Conservation (phyloP, 176 grass and related monocot genomes). For the Pharus latifolius region DNA sequence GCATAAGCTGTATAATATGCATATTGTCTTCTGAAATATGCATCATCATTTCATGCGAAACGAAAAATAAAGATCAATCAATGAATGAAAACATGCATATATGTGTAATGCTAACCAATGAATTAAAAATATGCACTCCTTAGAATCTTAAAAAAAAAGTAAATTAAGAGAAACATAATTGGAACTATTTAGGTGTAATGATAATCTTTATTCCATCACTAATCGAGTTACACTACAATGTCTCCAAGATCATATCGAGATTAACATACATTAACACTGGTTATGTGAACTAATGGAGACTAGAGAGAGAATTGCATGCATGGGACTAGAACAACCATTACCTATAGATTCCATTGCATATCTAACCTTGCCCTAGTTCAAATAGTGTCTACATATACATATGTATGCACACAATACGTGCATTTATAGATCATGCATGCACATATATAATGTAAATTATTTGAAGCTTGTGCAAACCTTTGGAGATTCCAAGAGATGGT, state of each 20-base stretch:
- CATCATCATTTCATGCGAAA: background rate
- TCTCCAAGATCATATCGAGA: background rate
- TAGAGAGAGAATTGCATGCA: slow-evolving; percentile 9
- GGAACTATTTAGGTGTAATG: too few species aligned
- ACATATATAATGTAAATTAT: slow-evolving; percentile 11
- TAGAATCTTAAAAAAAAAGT: too few species aligned
- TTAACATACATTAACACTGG: slow-evolving; percentile 5
- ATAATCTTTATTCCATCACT: slow-evolving; percentile 34
- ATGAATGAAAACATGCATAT: background rate
- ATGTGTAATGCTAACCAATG: background rate
- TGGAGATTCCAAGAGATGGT: slow-evolving; percentile 38
- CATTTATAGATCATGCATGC: too few species aligned
- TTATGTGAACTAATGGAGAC: slow-evolving; percentile 12
- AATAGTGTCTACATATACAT: slow-evolving; percentile 23
- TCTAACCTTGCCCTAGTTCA: slow-evolving; percentile 20
- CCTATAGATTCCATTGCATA: slow-evolving; percentile 14
- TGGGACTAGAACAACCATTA: slow-evolving; percentile 11
- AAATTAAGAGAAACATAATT: too few species aligned
- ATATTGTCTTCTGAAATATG: background rate
- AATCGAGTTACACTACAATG: slow-evolving; percentile 15
- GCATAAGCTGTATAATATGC: background rate
- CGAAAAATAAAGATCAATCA: background rate
- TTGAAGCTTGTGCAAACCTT: slow-evolving; percentile 80
- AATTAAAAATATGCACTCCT: too few species aligned
- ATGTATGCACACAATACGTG: background rate